These are phyloP conservation scores for Sistotremastrum suecicum DNA, from an alignment of 768 basidiomycete species.

Conservation along the genomic window DNA sequence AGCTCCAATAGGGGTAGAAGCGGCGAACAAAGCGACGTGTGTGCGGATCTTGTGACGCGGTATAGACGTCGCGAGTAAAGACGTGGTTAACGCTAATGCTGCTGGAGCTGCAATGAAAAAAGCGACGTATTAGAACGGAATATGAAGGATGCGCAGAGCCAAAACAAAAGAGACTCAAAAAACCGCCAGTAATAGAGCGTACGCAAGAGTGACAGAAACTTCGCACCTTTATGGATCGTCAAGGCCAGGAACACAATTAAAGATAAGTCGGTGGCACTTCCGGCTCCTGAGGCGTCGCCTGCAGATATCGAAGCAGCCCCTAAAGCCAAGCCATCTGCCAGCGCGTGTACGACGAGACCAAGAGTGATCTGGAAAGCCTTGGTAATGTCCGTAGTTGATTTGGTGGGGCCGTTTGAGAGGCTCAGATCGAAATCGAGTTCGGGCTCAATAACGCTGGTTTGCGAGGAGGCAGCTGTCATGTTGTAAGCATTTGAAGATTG, in stretches of 20 bases:
- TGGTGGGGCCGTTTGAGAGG: background rate
- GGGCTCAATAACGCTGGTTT: constrained; percentile 13
- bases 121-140: background rate
- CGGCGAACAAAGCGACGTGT: constrained; percentile 64
- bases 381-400: constrained; percentile 14
- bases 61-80: constrained; percentile 67
- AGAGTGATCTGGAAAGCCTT: constrained; percentile 63
- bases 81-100: constrained; percentile 75
- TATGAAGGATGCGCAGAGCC: background rate
- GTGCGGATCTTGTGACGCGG: constrained; percentile 53
- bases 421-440: constrained; percentile 11
- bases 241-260: constrained; percentile 84
- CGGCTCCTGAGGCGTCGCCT: constrained; percentile 12
- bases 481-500: background rate
- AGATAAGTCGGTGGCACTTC: constrained; percentile 37
- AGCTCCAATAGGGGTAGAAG: constrained; percentile 75
- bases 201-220: constrained; percentile 7
- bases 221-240: constrained; percentile 71
- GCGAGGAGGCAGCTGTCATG: constrained; percentile 1
- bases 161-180: background rate
- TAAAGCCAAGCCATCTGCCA: constrained; percentile 86
- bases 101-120: constrained; percentile 54
- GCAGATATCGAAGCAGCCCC: constrained; percentile 54
- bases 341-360: constrained; percentile 75
- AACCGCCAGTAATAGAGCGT: constrained; percentile 1